Evolutionary conservation across 2,329 filamentous ascomycete species (phyloP).

Genomic region (Byssochlamys sp.): DNA sequence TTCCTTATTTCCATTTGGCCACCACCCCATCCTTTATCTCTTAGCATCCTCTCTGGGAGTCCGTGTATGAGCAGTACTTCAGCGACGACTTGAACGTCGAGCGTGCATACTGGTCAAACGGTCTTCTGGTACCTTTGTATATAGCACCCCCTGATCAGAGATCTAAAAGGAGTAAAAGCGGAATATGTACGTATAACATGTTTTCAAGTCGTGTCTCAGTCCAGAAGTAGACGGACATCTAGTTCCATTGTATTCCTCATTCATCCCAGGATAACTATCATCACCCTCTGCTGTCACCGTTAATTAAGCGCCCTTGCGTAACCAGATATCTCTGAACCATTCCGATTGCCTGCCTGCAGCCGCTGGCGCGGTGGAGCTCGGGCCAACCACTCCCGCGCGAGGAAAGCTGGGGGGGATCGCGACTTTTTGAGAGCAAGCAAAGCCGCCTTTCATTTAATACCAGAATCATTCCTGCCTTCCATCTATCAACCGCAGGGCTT

Average conservation of each 20-base stretch:
- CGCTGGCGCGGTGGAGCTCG: constrained; percentile 19
- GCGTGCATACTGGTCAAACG: background rate
- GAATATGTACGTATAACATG: background rate
- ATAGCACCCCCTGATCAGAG: background rate
- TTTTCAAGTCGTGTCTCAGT: background rate
- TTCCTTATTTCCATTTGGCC: background rate
- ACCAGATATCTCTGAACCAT: too few relatives aligned
- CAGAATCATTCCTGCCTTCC: constrained; percentile 3
- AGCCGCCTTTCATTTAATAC: constrained; percentile 8
- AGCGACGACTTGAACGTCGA: background rate
- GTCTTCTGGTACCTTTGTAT: background rate
- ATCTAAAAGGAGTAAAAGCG: background rate
- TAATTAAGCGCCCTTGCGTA: background rate
- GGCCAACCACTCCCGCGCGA: constrained; percentile 16
- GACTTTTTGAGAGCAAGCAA: constrained; percentile 22
- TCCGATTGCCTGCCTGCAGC: background rate
- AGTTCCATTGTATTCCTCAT: background rate
- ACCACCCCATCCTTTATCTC: background rate
- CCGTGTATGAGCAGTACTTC: background rate
- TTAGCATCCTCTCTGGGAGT: background rate
- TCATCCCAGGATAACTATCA: background rate
- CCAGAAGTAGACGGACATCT: background rate
- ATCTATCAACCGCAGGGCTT: background rate
- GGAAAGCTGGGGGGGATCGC: constrained; percentile 24
- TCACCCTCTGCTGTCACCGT: background rate